Evolutionary conservation across 2,329 filamentous ascomycete genomes (phyloP), one percentile per base, ranked within the genome.

Genomic region (Aspergillus texensis): DNA sequence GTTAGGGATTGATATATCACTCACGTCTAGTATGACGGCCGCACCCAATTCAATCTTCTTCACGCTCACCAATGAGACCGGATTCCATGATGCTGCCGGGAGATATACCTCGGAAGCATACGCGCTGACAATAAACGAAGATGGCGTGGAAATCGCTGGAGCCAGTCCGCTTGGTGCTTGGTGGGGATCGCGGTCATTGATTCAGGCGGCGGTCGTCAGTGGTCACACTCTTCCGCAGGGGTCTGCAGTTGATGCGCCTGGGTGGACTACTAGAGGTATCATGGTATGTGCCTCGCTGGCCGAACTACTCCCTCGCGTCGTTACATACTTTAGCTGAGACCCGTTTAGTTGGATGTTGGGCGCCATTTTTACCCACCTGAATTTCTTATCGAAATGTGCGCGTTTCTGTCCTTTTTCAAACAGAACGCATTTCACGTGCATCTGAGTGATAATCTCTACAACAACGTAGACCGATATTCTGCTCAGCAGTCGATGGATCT

Each of bases 401-500:
- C 81, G 3, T 87, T 86, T 69, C 80, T 86, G 67, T 86, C 84
- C 55, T 86, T 84, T 71, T 87, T 84, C 76, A 87, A 87, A 68
- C 84, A 86, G 63, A 87, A 86, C 67, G 80, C 78, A 0, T 82
- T 87, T 60, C 85, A 87, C 54, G 61, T 86, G 4, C 85, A 87
- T 68, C 75, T 87, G 2, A 84, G 82, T 63, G 85, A 87, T 67
- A 86, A 86, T 65, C 74, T 85, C 4, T 81, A 81, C 70, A 62
- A 62, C 50, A 62, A 62, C 60, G 74, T 78, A 4, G 69, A 79
- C 16, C 72, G 78, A 6, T 85, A 86, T 63, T 78, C 78, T 1
- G 71, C 72, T 19, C 79, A 84, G 57, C 77, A 75, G 4, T 80
- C 78, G 6, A 70, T 83, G 50, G 72, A 79, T 16, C 73, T 85